Percentiles rank a stretch among this genome's conserved stretches.
These are phyloP conservation scores for Chaetomium tenue DNA, from an alignment of 495 filamentous ascomycete genomes.

Conservation along the genomic window DNA sequence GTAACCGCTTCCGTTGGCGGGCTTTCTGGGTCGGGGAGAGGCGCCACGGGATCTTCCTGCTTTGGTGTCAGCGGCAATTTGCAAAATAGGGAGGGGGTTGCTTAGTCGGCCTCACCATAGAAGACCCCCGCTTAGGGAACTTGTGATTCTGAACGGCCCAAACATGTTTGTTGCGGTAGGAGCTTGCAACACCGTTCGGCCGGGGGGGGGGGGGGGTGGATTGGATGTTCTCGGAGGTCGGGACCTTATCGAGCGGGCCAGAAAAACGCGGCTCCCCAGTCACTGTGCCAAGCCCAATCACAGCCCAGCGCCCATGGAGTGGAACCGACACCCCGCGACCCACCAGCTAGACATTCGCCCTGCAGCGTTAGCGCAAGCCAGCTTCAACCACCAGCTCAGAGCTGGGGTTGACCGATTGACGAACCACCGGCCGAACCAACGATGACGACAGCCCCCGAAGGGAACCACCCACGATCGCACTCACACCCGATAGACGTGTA, in stretches of 20 bases:
- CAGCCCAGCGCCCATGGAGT: not conserved
- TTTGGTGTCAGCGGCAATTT: constrained; percentile 14
- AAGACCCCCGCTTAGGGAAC: constrained; percentile 73
- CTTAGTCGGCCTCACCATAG: constrained; percentile 61
- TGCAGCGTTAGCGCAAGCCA: constrained; percentile 20
- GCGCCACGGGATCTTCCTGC: constrained; percentile 97
- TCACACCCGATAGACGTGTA: constrained; percentile 5
- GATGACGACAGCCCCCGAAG: too few relatives aligned
- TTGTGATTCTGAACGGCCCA: constrained; percentile 76
- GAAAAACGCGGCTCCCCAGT: constrained; percentile 31
- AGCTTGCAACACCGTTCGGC: constrained; percentile 18
- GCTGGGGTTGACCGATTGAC: not conserved
- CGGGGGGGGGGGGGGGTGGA: constrained; percentile 17
- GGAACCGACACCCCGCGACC: constrained; percentile 24
- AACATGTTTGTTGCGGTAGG: constrained; percentile 56
- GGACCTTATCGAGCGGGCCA: constrained; percentile 3
- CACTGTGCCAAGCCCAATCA: constrained; percentile 21
- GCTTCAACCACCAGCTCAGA: not conserved
- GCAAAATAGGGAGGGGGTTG: too few relatives aligned
- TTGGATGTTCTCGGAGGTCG: constrained; percentile 5
- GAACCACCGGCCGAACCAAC: not conserved
- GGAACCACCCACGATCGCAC: not conserved
- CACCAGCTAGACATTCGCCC: constrained; percentile 17
- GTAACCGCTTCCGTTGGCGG: constrained; percentile 82
- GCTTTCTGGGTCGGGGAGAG: constrained; percentile 86